Evolutionary conservation across 1,284 basidiomycete species (phyloP).

Genomic region (Neonothopanus nambi): DNA sequence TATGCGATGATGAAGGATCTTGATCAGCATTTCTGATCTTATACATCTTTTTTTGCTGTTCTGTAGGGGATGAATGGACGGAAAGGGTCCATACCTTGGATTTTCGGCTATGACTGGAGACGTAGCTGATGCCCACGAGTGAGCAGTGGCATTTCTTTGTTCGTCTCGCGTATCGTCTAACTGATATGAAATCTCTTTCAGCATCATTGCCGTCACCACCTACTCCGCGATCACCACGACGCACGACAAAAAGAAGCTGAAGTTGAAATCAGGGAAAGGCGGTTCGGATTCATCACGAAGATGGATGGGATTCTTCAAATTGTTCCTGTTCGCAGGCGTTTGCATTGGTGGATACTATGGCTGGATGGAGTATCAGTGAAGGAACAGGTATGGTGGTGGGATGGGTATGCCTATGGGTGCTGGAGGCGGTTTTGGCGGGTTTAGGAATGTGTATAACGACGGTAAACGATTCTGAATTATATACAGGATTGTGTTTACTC

Average conservation of each 20-base stretch:
- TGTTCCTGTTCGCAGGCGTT: conserved; percentile 58
- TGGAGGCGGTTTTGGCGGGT: conserved; percentile 25
- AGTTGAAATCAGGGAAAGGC: conserved; percentile 14
- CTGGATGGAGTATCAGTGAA: conserved; percentile 59
- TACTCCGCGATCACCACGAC: conserved; percentile 62
- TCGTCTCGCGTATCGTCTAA: conserved; percentile 31
- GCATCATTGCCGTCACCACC: conserved; percentile 70
- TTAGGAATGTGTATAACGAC: conserved; percentile 30
- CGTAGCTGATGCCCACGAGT: conserved; percentile 88
- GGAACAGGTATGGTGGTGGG: conserved; percentile 43
- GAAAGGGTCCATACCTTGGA: conserved; percentile 81
- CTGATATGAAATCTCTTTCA: conserved; percentile 30
- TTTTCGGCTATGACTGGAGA: conserved; percentile 94
- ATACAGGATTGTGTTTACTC: conserved; percentile 3
- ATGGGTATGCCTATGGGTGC: conserved; percentile 11
- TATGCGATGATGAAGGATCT: background rate
- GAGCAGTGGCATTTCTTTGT: conserved; percentile 33
- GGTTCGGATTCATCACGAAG: conserved; percentile 26
- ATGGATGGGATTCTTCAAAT: conserved; percentile 62
- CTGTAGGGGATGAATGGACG: conserved; percentile 88
- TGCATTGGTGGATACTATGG: conserved; percentile 62
- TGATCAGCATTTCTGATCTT: background rate
- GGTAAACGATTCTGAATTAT: conserved; percentile 39
- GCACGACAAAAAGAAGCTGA: conserved; percentile 50
- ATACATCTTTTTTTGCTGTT: too few species aligned